Conservation (phyloP, 2,329 filamentous ascomycete species). For the Epichloe sylvatica region DNA sequence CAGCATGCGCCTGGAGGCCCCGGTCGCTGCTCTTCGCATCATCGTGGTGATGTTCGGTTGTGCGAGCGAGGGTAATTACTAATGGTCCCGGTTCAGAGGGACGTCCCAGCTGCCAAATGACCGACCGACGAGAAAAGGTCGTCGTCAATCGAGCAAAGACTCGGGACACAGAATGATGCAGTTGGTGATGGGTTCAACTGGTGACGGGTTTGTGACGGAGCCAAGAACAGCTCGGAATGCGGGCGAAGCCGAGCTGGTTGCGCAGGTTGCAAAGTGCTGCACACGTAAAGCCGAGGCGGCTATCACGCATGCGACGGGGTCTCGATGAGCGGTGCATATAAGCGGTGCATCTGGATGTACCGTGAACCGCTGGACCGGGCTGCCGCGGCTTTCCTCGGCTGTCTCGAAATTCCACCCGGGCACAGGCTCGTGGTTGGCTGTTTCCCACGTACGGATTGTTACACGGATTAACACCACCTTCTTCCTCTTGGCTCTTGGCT, state of each 20-base stretch:
- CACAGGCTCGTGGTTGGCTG: not conserved
- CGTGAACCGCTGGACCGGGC: slow-evolving; percentile 11
- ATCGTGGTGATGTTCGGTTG: slow-evolving; percentile 8
- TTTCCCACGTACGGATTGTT: not conserved
- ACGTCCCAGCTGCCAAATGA: no score
- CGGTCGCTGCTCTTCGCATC: slow-evolving; percentile 21
- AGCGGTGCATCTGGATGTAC: slow-evolving; percentile 6
- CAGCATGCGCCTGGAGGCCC: slow-evolving; percentile 16
- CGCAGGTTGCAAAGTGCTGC: no score
- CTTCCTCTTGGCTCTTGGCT: not conserved
- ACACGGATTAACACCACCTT: no score
- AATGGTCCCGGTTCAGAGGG: no score
- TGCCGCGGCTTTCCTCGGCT: slow-evolving; percentile 23
- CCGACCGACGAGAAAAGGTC: no score
- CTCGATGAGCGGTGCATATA: not conserved
- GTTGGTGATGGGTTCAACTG: not conserved
- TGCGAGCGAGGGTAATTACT: no score
- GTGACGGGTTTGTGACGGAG: not conserved
- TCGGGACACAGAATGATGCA: not conserved
- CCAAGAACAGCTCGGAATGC: not conserved
- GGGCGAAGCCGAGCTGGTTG: not conserved
- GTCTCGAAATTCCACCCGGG: slow-evolving; percentile 6
- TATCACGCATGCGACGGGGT: not conserved
- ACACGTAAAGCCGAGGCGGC: not conserved
- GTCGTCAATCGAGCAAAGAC: not conserved